A percentile compares a stretch with the other conserved stretches of the same genome.
These are phyloP conservation scores for Clarireedia sp. DNA, from an alignment of 2,329 filamentous ascomycete species.

Conservation along the genomic window DNA sequence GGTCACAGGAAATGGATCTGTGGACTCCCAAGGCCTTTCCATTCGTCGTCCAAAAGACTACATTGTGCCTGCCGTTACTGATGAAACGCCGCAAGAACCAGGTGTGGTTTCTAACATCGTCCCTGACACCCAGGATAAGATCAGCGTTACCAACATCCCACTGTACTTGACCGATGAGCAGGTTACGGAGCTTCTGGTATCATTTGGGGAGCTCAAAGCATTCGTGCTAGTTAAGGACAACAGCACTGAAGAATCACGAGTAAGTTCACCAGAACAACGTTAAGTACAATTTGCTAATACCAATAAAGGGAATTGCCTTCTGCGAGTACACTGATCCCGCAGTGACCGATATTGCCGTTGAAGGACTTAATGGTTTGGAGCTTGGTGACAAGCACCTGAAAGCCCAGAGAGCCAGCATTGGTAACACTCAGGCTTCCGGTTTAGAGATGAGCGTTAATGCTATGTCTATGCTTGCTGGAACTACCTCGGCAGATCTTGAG, in stretches of 20 bases:
- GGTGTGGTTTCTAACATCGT: conserved; percentile 74
- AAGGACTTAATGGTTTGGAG: conserved; percentile 88
- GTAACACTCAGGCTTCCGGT: conserved; percentile 83
- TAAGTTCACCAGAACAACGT: conserved; percentile 40
- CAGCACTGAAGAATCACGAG: conserved; percentile 76
- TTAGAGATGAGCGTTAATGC: conserved; percentile 95
- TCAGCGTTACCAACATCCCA: conserved; percentile 86
- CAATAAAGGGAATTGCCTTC: conserved; percentile 77
- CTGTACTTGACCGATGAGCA: conserved; percentile 84
- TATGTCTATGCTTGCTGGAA: conserved; percentile 95
- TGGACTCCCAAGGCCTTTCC: conserved; percentile 50
- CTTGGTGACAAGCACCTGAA: conserved; percentile 80
- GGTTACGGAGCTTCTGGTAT: conserved; percentile 78
- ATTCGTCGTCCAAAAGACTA: conserved; percentile 93
- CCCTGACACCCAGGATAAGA: conserved; percentile 89
- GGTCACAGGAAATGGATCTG: conserved; percentile 39
- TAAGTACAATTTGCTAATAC: conserved; percentile 26
- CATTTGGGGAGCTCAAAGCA: conserved; percentile 88
- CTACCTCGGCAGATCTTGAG: conserved; percentile 70
- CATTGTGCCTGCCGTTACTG: conserved; percentile 75
- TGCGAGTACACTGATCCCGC: conserved; percentile 80
- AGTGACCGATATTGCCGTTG: conserved; percentile 76
- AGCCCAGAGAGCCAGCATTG: conserved; percentile 83
- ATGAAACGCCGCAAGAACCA: conserved; percentile 65
- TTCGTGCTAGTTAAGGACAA: conserved; percentile 86